Evolutionary conservation across 2,329 filamentous ascomycete genomes (phyloP).

Genomic region (Cladosporium sphaerospermum): DNA sequence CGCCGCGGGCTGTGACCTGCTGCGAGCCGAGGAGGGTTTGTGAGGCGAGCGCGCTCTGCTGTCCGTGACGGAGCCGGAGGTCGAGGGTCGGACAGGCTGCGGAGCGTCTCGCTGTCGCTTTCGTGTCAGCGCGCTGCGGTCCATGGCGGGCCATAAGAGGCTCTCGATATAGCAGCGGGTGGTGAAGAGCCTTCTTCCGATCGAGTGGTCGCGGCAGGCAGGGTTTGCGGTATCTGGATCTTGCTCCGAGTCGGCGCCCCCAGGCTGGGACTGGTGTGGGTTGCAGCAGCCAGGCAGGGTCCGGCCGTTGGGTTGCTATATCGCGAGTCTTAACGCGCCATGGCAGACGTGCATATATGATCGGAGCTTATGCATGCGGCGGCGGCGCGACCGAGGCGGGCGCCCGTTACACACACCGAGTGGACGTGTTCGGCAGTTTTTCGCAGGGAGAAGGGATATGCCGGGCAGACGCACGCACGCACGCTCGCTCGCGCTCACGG

Average conservation of each 20-base stretch:
- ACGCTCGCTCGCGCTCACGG: no score
- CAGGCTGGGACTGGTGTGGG: not conserved
- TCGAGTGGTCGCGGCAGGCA: not conserved
- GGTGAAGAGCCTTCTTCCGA: constrained; percentile 6
- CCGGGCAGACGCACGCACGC: no score
- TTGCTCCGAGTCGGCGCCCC: not conserved
- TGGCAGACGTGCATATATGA: not conserved
- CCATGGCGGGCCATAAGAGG: constrained; percentile 22
- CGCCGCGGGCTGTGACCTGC: constrained; percentile 1
- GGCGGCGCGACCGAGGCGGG: not conserved
- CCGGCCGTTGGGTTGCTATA: not conserved
- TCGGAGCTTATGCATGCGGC: not conserved
- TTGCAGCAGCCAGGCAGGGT: not conserved
- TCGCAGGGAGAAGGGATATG: no score
- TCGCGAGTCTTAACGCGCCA: not conserved
- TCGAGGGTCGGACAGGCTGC: constrained; percentile 16
- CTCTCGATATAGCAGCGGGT: constrained; percentile 1
- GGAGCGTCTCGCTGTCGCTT: constrained; percentile 21
- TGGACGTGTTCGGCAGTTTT: no score
- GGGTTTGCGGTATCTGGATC: not conserved
- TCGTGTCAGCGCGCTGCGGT: constrained; percentile 20
- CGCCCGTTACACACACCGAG: no score
- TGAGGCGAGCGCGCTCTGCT: not conserved
- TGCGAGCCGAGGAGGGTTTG: not conserved
- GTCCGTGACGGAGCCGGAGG: constrained; percentile 8